phyloP scores from a whole-genome alignment of 1,139 yeast species.

The Magnusiomyces tetraspermus region DNA sequence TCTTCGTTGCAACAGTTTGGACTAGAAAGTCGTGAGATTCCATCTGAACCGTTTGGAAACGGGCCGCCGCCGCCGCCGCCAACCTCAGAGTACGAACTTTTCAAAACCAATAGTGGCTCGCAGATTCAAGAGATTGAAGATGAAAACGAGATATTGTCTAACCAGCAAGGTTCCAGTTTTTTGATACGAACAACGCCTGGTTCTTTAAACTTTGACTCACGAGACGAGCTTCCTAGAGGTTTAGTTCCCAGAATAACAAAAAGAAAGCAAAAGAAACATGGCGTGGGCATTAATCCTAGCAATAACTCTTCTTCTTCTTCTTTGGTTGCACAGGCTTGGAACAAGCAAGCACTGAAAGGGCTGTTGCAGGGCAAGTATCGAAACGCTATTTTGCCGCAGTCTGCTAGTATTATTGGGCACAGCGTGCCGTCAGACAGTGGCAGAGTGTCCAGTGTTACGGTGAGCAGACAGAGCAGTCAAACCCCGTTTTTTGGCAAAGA shows the following conservation, averaged over 20 bases:
- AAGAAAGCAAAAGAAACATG: not conserved
- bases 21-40: not conserved
- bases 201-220: too few relatives aligned
- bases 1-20: not conserved
- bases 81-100: not conserved
- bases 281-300: not conserved
- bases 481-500: too few relatives aligned
- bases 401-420: not conserved
- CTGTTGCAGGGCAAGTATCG: not conserved
- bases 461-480: too few relatives aligned
- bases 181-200: too few relatives aligned
- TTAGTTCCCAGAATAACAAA: not conserved
- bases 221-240: not conserved
- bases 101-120: not conserved
- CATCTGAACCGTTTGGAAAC: not conserved
- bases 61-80: too few relatives aligned
- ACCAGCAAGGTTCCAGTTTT: not conserved
- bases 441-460: too few relatives aligned
- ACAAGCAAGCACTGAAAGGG: not conserved
- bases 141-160: not conserved
- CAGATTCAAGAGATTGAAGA: not conserved
- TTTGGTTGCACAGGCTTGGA: not conserved
- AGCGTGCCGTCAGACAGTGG: not conserved
- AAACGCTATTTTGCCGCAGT: not conserved
- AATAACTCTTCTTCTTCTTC: too few relatives aligned